These are phyloP conservation scores for Nothophytophthora sp. DNA, from an alignment of 352 stramenopile species.

Conservation along the genomic window DNA sequence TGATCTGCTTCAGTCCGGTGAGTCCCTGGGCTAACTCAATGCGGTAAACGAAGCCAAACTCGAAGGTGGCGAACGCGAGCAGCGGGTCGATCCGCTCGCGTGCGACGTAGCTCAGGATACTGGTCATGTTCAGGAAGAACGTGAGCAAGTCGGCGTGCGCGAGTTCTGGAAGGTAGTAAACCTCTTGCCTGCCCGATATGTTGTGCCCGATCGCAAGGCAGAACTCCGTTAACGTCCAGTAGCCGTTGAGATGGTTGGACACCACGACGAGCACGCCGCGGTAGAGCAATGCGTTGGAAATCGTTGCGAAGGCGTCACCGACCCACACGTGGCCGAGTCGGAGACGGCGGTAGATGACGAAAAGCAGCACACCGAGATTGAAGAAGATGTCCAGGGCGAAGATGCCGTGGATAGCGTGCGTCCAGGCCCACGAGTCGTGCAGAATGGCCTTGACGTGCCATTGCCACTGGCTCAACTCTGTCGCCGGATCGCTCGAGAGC, in stretches of 20 bases:
- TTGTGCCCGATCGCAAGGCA: conserved; percentile 19
- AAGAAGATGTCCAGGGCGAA: conserved; percentile 35
- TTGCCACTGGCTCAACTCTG: conserved; percentile 17
- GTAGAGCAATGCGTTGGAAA: conserved; percentile 32
- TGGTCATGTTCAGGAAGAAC: conserved; percentile 26
- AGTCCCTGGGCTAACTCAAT: conserved; percentile 13
- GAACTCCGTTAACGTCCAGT: conserved; percentile 41
- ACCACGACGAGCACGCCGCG: conserved; percentile 29
- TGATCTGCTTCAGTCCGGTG: conserved; percentile 4
- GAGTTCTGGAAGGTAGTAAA: conserved; percentile 20
- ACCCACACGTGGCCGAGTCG: conserved; percentile 36
- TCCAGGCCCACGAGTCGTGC: conserved; percentile 50
- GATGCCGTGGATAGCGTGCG: conserved; percentile 34
- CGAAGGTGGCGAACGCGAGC: conserved; percentile 21
- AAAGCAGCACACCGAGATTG: conserved; percentile 28
- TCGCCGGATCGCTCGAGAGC: conserved; percentile 14
- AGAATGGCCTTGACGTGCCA: conserved; percentile 22
- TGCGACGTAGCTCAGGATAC: conserved; percentile 22
- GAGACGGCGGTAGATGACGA: conserved; percentile 34
- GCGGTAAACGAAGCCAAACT: conserved; percentile 17
- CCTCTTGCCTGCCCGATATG: background rate
- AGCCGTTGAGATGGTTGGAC: conserved; percentile 38
- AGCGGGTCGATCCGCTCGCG: conserved; percentile 33
- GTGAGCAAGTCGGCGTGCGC: conserved; percentile 28
- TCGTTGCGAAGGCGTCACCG: conserved; percentile 39